Percentiles rank a stretch among this genome's conserved stretches.
phyloP scores from a whole-genome alignment of 345 rosid species.

The Orychophragmus violaceus region DNA sequence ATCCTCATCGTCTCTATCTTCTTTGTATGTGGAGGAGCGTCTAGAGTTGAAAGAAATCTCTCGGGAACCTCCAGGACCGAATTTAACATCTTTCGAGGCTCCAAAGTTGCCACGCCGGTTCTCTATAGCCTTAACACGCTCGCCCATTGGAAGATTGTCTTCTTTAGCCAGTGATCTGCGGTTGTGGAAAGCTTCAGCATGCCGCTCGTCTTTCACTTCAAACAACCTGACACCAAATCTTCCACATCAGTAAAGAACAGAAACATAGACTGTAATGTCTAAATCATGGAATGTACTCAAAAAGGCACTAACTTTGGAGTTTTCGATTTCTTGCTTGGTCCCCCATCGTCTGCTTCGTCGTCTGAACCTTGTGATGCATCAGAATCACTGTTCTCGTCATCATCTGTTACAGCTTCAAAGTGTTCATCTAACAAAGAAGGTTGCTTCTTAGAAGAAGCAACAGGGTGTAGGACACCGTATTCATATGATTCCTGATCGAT shows the following conservation, averaged over 20 bases:
- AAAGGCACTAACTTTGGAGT: slow-evolving; percentile 53
- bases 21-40: slow-evolving; percentile 54
- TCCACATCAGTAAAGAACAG: background rate
- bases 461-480: slow-evolving; percentile 68
- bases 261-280: background rate
- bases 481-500: slow-evolving; percentile 62
- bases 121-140: slow-evolving; percentile 64
- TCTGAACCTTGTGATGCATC: slow-evolving; percentile 50
- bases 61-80: slow-evolving; percentile 87
- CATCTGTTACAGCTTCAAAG: slow-evolving; percentile 65
- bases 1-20: slow-evolving; percentile 38
- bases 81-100: slow-evolving; percentile 44
- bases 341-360: slow-evolving; percentile 33
- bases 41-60: slow-evolving; percentile 70
- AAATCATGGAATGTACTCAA: slow-evolving; percentile 4
- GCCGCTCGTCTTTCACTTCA: slow-evolving; percentile 86
- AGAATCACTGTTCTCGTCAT: slow-evolving; percentile 56
- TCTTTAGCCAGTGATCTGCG: slow-evolving; percentile 56
- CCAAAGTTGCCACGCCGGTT: slow-evolving; percentile 31
- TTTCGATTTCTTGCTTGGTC: slow-evolving; percentile 43
- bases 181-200: slow-evolving; percentile 73
- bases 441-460: slow-evolving; percentile 50
- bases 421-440: slow-evolving; percentile 71
- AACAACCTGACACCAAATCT: slow-evolving; percentile 41
- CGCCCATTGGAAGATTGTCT: slow-evolving; percentile 72